phyloP scores from a whole-genome alignment of 192 early-diverging fungal species.

The Gryganskiella cystojenkinii region DNA sequence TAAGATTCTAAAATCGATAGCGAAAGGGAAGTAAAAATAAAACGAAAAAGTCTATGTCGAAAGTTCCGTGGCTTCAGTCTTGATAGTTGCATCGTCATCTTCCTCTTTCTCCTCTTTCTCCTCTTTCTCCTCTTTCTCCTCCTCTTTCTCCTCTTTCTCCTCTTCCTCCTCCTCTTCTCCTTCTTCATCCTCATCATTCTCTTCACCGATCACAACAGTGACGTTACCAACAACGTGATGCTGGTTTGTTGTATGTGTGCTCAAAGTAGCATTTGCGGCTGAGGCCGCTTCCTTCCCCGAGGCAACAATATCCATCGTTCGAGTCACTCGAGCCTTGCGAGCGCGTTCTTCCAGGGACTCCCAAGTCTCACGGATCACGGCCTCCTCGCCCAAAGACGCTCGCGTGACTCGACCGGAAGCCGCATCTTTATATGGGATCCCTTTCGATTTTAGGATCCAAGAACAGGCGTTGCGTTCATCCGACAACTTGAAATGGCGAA shows the following conservation, averaged over 20 bases:
- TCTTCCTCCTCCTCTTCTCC: neutral
- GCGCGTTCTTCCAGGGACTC: constrained; percentile 30
- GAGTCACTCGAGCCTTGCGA: constrained; percentile 1
- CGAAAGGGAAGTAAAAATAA: too few species aligned
- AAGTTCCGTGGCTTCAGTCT: neutral
- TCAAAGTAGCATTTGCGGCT: too few species aligned
- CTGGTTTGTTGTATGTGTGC: too few species aligned
- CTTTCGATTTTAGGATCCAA: constrained; percentile 19
- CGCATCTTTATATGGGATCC: constrained; percentile 21
- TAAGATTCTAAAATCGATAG: too few species aligned
- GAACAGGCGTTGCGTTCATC: constrained; percentile 32
- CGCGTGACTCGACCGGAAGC: constrained; percentile 13
- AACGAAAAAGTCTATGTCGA: neutral
- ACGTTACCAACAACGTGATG: too few species aligned
- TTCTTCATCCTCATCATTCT: neutral
- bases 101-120: neutral
- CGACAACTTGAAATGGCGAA: constrained; percentile 44
- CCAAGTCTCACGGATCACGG: constrained; percentile 11
- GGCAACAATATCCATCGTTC: constrained; percentile 13
- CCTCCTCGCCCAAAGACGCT: constrained; percentile 15
- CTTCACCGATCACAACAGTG: too few species aligned
- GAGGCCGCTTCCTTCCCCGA: too few species aligned
- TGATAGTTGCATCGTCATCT: too few species aligned
- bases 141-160: neutral
- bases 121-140: too few species aligned